A percentile compares a stretch with the other conserved stretches of the same genome.
Evolutionary conservation across 768 basidiomycete species (phyloP).

Genomic region (Kwoniella heveanensis): DNA sequence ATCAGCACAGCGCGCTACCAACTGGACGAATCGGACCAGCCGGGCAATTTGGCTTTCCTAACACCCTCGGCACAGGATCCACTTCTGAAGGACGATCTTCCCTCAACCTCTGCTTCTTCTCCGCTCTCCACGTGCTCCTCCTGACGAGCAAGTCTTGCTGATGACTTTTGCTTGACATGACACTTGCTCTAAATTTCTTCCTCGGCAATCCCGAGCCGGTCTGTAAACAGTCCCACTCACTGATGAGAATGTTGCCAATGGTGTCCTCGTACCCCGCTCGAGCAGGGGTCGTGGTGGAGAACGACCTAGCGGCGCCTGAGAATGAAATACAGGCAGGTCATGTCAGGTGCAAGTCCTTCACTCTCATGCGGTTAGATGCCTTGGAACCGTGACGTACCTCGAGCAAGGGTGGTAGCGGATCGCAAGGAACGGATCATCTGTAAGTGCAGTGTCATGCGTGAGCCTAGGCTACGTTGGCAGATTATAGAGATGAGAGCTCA

Average conservation of each 20-base stretch:
- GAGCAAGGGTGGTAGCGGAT: constrained; percentile 38
- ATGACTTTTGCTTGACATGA: no score
- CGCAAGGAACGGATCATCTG: constrained; percentile 42
- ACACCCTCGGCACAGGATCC: no score
- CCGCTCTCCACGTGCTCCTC: no score
- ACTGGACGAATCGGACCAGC: no score
- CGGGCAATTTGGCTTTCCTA: no score
- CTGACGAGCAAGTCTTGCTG: no score
- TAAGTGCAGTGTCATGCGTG: background rate
- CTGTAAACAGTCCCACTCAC: constrained; percentile 24
- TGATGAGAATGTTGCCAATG: constrained; percentile 84
- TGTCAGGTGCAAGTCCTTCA: background rate
- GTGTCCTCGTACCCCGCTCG: constrained; percentile 83
- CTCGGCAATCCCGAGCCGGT: constrained; percentile 1
- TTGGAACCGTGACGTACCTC: constrained; percentile 22
- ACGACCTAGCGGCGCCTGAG: constrained; percentile 62
- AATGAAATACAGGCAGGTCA: background rate
- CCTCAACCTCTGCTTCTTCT: no score
- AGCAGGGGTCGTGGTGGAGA: constrained; percentile 70
- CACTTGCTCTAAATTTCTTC: background rate
- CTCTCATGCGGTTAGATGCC: background rate
- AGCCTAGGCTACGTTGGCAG: no score
- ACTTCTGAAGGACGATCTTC: no score
- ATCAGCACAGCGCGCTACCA: no score
- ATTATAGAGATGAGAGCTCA: no score